Evolutionary conservation across 805 yeast genomes (phyloP).

Genomic region (Zygoascus bituminiphila): DNA sequence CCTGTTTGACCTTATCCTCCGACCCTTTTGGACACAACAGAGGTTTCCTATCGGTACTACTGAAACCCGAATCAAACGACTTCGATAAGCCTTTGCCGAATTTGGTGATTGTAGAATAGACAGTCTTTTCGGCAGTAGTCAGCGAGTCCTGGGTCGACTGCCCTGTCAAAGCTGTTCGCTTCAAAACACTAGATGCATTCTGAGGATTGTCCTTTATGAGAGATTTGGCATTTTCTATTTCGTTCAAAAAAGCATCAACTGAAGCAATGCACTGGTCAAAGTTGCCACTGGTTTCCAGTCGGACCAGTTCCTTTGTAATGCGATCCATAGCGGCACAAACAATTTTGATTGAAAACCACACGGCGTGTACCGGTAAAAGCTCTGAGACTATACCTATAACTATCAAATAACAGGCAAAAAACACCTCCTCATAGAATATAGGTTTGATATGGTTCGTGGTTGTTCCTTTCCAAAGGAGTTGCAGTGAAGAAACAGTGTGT

Average conservation of each 20-base stretch:
- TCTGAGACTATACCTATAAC: too few relatives aligned
- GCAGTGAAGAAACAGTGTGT: too few relatives aligned
- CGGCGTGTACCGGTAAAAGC: too few relatives aligned
- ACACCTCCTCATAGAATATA: too few relatives aligned
- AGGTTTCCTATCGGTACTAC: slow-evolving; percentile 14
- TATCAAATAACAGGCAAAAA: too few relatives aligned
- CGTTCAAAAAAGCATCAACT: slow-evolving; percentile 24
- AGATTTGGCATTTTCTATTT: slow-evolving; percentile 21
- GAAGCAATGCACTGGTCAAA: slow-evolving; percentile 26
- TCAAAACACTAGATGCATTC: not conserved
- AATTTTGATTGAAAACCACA: too few relatives aligned
- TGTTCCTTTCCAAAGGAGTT: too few relatives aligned
- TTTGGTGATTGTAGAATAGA: slow-evolving; percentile 23
- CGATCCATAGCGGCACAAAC: too few relatives aligned
- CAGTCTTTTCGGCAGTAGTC: slow-evolving; percentile 19
- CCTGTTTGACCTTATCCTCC: slow-evolving; percentile 28
- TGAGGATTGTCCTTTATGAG: slow-evolving; percentile 16
- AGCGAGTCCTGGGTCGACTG: not conserved
- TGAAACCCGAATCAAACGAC: slow-evolving; percentile 8
- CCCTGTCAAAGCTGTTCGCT: not conserved
- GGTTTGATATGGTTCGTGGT: too few relatives aligned
- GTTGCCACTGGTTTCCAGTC: slow-evolving; percentile 25
- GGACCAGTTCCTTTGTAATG: slow-evolving; percentile 27
- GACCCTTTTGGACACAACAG: slow-evolving; percentile 6
- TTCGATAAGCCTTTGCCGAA: slow-evolving; percentile 29